Evolutionary conservation across 2,329 filamentous ascomycete genomes (phyloP), one percentile per base, ranked within the genome.

Genomic region (Ramularia collo-cygni): DNA sequence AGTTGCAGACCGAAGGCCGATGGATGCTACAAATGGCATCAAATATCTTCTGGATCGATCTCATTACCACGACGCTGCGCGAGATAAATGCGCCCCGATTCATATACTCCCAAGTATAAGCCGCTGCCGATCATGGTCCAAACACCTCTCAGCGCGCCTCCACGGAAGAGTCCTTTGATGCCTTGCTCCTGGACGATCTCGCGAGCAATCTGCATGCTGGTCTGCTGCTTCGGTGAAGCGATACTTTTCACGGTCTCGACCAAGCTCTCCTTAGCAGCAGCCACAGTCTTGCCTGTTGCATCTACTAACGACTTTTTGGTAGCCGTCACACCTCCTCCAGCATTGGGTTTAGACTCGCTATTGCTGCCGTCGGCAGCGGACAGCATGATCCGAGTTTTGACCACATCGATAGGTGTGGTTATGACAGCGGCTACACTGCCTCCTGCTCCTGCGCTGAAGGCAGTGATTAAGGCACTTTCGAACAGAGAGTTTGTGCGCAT

Each of bases 361-460:
- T 55, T 48, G 3, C 46, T 46, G 14, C 46, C 47, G 15, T 65
- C 60, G 10, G 67, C 70, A 1, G 79, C 79, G 19, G 74, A 71
- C 17, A 95, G 69, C 88, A 94, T 95, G 64, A 94, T 83, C 35
- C 85, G 69, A 48, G 88, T 94, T 69, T 95, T 94, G 16, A 95
- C 76, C 8, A 94, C 86, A 62, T 95, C 89, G 40, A 88, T 78
- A 0, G 89, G 89, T 36, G 88, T 94, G 1, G 88, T 95, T n/a
- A 92, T 61, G 8, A 85, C 74, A 1, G 88, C 84, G 0, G 87
- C 81, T 7, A 90, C 61, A 4, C 78, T 77, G 0, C 88, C 88
- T 0, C 87, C 85, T 12, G 74, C 61, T 2, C 81, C 85, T 0
- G 87, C 88, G 56, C 83, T 85, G 3, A 75, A 42, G 0, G 83